Percentiles rank a stretch among this genome's conserved stretches.
These are phyloP conservation scores for Phytopythium aichiense DNA, from an alignment of 352 stramenopile species.

Conservation along the genomic window DNA sequence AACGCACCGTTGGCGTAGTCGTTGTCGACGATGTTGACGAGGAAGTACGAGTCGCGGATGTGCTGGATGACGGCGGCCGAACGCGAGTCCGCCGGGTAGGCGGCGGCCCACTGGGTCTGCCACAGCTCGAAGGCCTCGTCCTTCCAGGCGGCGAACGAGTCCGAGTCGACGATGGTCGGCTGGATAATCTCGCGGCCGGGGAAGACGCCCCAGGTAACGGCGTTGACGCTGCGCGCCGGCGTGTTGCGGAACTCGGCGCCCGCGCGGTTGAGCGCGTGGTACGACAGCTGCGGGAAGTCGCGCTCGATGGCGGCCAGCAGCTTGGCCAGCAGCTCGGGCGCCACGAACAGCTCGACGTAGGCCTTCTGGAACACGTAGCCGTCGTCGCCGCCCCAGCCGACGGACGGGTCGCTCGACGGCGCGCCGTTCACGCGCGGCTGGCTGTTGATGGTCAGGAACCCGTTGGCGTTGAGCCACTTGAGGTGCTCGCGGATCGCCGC, in stretches of 20 bases:
- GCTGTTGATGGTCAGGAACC: slow-evolving; percentile 97
- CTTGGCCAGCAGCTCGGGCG: slow-evolving; percentile 69
- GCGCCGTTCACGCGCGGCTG: slow-evolving; percentile 89
- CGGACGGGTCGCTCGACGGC: slow-evolving; percentile 82
- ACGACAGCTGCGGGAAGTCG: slow-evolving; percentile 75
- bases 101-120: slow-evolving; percentile 95
- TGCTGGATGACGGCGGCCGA: slow-evolving; percentile 60
- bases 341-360: slow-evolving; percentile 98
- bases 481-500: slow-evolving; percentile 79
- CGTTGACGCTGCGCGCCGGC: slow-evolving; percentile 86
- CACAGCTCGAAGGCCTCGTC: slow-evolving; percentile 98
- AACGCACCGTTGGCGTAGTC: slow-evolving; percentile 87
- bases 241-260: slow-evolving; percentile 76
- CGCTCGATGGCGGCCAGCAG: slow-evolving; percentile 48
- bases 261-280: slow-evolving; percentile 66
- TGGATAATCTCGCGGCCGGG: slow-evolving; percentile 92
- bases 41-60: slow-evolving; percentile 95
- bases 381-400: slow-evolving; percentile 94
- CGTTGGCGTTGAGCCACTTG: slow-evolving; percentile 80
- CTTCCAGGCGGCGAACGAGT: slow-evolving; percentile 93
- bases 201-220: slow-evolving; percentile 98
- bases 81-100: slow-evolving; percentile 89
- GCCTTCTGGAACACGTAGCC: slow-evolving; percentile 98
- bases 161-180: slow-evolving; percentile 96
- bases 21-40: slow-evolving; percentile 99